phyloP scores from a whole-genome alignment of 2,329 filamentous ascomycete genomes.

The Ceratocystis smalleyi region DNA sequence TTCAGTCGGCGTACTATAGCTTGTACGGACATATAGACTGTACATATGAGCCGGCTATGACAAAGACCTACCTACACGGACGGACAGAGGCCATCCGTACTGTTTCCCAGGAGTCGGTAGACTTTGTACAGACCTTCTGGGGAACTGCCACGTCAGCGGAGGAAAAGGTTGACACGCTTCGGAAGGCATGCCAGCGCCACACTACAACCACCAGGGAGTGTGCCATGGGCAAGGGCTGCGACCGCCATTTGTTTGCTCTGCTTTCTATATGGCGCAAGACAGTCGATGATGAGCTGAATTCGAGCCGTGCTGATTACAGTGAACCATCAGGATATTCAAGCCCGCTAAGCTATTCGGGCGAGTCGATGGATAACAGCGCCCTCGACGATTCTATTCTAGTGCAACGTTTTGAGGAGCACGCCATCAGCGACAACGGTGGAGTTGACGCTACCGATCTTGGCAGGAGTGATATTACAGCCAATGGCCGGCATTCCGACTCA shows the following conservation, averaged over 20 bases:
- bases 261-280: slow-evolving; percentile 90
- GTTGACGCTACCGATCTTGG: neutral
- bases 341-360: slow-evolving; percentile 5
- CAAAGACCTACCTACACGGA: slow-evolving; percentile 82
- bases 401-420: slow-evolving; percentile 3
- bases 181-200: slow-evolving; percentile 71
- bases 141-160: slow-evolving; percentile 61
- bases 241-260: slow-evolving; percentile 83
- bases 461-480: neutral
- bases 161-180: slow-evolving; percentile 72
- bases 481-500: neutral
- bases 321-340: slow-evolving; percentile 31
- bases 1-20: slow-evolving; percentile 95
- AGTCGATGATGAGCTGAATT: slow-evolving; percentile 51
- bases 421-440: neutral
- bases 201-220: slow-evolving; percentile 66
- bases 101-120: slow-evolving; percentile 66
- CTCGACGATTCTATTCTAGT: slow-evolving; percentile 3
- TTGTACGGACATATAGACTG: slow-evolving; percentile 88
- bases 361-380: neutral
- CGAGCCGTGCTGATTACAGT: slow-evolving; percentile 47
- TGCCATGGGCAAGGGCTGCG: slow-evolving; percentile 77
- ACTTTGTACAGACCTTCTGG: slow-evolving; percentile 91
- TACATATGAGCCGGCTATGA: slow-evolving; percentile 97
- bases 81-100: slow-evolving; percentile 86